Conservation (phyloP, 2,329 filamentous ascomycete species). For the Curvularia sp. region DNA sequence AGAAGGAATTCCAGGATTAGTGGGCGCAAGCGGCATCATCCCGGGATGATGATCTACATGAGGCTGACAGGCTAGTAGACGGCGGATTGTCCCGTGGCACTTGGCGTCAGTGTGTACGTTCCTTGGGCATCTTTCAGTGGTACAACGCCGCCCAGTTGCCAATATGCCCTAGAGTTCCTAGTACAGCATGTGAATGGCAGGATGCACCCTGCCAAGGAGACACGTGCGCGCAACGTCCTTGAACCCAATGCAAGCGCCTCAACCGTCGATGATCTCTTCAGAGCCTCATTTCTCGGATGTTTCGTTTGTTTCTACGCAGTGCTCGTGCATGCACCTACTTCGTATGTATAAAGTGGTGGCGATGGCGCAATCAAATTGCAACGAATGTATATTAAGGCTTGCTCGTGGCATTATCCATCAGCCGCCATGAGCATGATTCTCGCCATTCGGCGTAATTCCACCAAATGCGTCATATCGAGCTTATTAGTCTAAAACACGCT, state of each 20-base stretch:
- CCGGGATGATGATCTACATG: conserved; percentile 15
- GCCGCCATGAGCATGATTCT: not conserved
- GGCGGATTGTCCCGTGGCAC: conserved; percentile 14
- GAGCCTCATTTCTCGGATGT: not conserved
- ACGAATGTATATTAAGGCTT: not conserved
- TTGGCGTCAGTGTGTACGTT: conserved; percentile 1
- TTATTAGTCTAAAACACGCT: not conserved
- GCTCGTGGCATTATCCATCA: not conserved
- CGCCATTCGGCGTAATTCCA: not conserved
- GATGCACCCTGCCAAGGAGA: conserved; percentile 1
- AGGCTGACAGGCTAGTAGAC: conserved; percentile 14
- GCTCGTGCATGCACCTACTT: not conserved
- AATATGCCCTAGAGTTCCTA: conserved; percentile 1
- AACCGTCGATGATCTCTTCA: not conserved
- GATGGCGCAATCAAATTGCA: not conserved
- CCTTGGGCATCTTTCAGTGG: conserved; percentile 11
- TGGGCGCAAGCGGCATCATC: conserved; percentile 10
- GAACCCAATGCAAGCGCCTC: not conserved
- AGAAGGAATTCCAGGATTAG: not conserved
- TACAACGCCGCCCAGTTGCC: not conserved
- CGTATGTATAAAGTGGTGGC: not conserved
- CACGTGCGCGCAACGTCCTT: not conserved
- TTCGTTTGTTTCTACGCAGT: not conserved
- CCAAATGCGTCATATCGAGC: not conserved
- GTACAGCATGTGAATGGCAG: not conserved